Evolutionary conservation across 805 yeast species (phyloP).

Genomic region (Pichia manshurica): DNA sequence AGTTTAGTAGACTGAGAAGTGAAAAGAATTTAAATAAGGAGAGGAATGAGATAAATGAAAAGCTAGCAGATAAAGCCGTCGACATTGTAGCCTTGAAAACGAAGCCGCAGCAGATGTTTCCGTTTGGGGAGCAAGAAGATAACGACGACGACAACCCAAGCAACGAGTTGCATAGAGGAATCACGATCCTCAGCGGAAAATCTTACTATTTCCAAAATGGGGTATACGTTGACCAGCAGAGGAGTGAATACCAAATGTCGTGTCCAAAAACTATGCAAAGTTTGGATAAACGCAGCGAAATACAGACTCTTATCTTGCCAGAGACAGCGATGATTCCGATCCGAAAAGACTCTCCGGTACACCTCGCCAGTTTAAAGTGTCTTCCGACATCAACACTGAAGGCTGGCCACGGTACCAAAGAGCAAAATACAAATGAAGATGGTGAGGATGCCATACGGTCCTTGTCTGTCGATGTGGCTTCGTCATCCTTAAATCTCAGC

Average conservation of each 20-base stretch:
- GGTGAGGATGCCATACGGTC: neutral
- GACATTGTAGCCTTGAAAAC: too few relatives aligned
- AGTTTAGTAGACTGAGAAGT: too few relatives aligned
- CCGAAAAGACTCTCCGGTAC: constrained; percentile 19
- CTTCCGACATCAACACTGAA: too few relatives aligned
- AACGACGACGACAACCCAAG: too few relatives aligned
- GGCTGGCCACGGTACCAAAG: too few relatives aligned
- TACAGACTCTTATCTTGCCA: constrained; percentile 21
- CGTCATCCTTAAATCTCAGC: constrained; percentile 13
- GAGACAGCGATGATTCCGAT: constrained; percentile 21
- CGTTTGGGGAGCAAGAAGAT: too few relatives aligned
- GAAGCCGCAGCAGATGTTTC: too few relatives aligned
- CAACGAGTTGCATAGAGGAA: neutral
- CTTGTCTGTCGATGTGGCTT: neutral
- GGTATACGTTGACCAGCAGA: neutral
- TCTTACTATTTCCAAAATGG: neutral
- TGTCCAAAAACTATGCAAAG: constrained; percentile 2
- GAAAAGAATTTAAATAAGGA: too few relatives aligned
- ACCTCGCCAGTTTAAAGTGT: neutral
- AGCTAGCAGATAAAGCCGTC: too few relatives aligned
- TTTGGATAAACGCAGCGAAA: constrained; percentile 5
- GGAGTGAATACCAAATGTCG: constrained; percentile 5
- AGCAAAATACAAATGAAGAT: too few relatives aligned
- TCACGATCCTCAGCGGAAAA: neutral
- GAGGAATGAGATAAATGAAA: too few relatives aligned